Conservation (phyloP, 2,329 filamentous ascomycete species). For the Plenodomus biglobosus region DNA sequence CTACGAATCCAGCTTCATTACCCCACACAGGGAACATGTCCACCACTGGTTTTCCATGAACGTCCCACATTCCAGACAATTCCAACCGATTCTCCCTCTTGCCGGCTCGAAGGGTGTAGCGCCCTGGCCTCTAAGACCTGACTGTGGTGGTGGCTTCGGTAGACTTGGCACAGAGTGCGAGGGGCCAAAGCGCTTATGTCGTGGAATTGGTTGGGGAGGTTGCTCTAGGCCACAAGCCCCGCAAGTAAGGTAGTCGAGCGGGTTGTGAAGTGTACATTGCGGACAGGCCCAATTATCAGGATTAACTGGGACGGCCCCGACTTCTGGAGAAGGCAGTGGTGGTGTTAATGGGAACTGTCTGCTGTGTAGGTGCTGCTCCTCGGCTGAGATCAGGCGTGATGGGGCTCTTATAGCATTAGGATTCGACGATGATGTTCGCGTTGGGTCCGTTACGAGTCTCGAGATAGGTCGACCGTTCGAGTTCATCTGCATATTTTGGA, state of each 20-base stretch:
- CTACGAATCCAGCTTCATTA: constrained; percentile 54
- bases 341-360: constrained; percentile 36
- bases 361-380: constrained; percentile 29
- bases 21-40: constrained; percentile 63
- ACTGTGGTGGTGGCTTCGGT: constrained; percentile 37
- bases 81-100: constrained; percentile 59
- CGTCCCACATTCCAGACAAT: constrained; percentile 59
- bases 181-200: constrained; percentile 32
- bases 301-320: constrained; percentile 24
- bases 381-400: constrained; percentile 31
- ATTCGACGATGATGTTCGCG: constrained; percentile 10
- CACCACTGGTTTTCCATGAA: constrained; percentile 68
- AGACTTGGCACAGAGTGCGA: constrained; percentile 26
- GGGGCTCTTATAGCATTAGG: constrained; percentile 13
- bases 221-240: constrained; percentile 62
- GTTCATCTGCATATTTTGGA: constrained; percentile 17
- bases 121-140: constrained; percentile 27
- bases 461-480: constrained; percentile 36
- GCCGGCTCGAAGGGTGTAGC: constrained; percentile 47
- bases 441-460: constrained; percentile 32
- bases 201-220: constrained; percentile 47
- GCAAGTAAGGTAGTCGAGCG: constrained; percentile 60
- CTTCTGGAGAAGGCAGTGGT: constrained; percentile 22
- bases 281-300: constrained; percentile 59
- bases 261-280: constrained; percentile 64